Base-by-base conservation (phyloP, 2,329 filamentous ascomycete genomes). In the Allantophomopsis cytisporea region DNA sequence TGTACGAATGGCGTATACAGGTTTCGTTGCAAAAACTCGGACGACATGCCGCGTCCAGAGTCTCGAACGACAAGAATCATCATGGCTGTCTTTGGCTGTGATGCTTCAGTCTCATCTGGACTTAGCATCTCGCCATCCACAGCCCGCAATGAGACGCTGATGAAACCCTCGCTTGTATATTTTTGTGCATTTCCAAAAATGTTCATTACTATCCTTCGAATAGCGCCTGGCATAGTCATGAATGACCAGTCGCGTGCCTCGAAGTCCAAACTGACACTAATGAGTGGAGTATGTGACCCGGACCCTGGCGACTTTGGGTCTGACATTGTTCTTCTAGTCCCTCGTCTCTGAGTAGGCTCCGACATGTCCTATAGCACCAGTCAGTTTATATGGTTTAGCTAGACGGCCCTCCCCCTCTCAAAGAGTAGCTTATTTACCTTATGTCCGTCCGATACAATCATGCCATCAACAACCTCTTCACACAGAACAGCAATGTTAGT, bases 41-140 rank as follows among this genome's bases (percentile, higher is more conserved):
- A 62, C 0, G 69, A 72, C 43, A 81, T 80, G 10, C 76, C 76
- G 41, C 69, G 69, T 2, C 76, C 76, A 2, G 73, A 76, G 49
- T 81, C 76, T 0, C 63, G 61, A 6, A 80, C 66, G 0, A 60
- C 66, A 15, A 71, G 51, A 6, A 52, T 30, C 18, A 47, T 34
- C 12, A 16, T 31, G 35, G 17, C 50, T 6, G 53, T 12, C 3
- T 47, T 38, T 45, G 10, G 40, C 31, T 33, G 28, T 20, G 20
- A 21, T 28, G 11, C 23, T 12, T 28, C 23, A 6, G 37, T 7
- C 37, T 13, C 14, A 32, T 35, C 16, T 12, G 32, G 14, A 39
- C 23, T 18, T 14, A 21, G 18, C 8, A 23, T 12, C 7, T 30
- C 36, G 13, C 35, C 23, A 23, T 36, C 13, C 14, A 38, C 28